Evolutionary conservation across 139 green algal genomes (phyloP).

Genomic region (Tetraselmis striata): DNA sequence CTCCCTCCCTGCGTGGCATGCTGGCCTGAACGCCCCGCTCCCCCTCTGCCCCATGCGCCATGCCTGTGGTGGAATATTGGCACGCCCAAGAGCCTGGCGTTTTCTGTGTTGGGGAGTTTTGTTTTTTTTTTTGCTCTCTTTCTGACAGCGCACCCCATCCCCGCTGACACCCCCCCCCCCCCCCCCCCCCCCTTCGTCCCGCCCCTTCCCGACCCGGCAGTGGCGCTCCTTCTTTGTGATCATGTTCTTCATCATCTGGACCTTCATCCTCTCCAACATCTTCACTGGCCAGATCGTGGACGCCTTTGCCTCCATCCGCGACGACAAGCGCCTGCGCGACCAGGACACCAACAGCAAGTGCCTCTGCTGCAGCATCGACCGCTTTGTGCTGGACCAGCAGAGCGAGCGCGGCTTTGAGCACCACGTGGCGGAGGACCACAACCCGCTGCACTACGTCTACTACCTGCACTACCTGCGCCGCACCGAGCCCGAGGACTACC

Average conservation of each 20-base stretch:
- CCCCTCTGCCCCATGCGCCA: neutral
- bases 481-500: slow-evolving; percentile 10
- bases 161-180: neutral
- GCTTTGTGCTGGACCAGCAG: neutral
- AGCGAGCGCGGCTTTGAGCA: slow-evolving; percentile 22
- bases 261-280: slow-evolving; percentile 34
- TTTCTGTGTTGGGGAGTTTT: too few relatives aligned
- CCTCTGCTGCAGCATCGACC: slow-evolving; percentile 20
- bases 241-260: slow-evolving; percentile 35
- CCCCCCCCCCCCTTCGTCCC: neutral
- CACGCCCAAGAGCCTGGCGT: too few relatives aligned
- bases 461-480: slow-evolving; percentile 32
- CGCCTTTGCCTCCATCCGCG: slow-evolving; percentile 35
- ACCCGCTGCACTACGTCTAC: slow-evolving; percentile 28
- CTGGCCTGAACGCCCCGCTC: neutral
- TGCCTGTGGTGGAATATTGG: too few relatives aligned
- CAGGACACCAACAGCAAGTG: slow-evolving; percentile 27
- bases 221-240: slow-evolving; percentile 28
- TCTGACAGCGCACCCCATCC: neutral
- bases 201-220: too few relatives aligned
- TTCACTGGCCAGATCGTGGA: slow-evolving; percentile 34
- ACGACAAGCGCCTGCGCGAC: slow-evolving; percentile 26
- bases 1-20: neutral
- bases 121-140: neutral
- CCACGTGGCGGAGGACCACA: slow-evolving; percentile 26